Percentiles rank a stretch among this genome's conserved stretches.
Conservation (phyloP, 352 stramenopile species). For the Phytopythium delawarense region DNA sequence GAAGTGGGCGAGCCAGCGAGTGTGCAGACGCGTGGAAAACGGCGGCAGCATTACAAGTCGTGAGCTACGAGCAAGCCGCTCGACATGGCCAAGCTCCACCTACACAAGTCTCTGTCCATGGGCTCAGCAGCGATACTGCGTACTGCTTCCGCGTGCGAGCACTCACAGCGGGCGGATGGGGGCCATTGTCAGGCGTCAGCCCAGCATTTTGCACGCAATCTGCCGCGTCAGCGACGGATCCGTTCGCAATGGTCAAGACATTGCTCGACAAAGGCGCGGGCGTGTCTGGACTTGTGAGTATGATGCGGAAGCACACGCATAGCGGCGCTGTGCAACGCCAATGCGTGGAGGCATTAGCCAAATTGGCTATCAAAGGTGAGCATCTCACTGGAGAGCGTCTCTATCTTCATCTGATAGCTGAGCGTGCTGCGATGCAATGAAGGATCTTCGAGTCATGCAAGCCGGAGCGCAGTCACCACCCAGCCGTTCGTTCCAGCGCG, state of each 20-base stretch:
- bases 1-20: constrained; percentile 39
- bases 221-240: constrained; percentile 20
- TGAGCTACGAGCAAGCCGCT: constrained; percentile 43
- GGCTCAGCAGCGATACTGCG: constrained; percentile 33
- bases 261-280: constrained; percentile 11
- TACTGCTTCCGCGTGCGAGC: constrained; percentile 67
- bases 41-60: constrained; percentile 47
- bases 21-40: constrained; percentile 37
- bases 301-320: constrained; percentile 42
- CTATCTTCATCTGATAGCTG: neutral
- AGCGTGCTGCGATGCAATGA: neutral
- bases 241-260: constrained; percentile 27
- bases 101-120: constrained; percentile 27
- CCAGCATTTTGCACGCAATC: constrained; percentile 37
- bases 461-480: neutral
- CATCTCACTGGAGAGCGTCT: neutral
- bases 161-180: constrained; percentile 55
- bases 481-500: constrained; percentile 11
- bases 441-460: neutral
- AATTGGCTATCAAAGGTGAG: constrained; percentile 36
- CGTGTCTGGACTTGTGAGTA: constrained; percentile 18
- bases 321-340: constrained; percentile 34
- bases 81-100: constrained; percentile 22
- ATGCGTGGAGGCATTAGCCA: constrained; percentile 33
- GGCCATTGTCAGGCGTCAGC: constrained; percentile 42